These are phyloP conservation scores for Cicer bijugum DNA, from an alignment of 306 rosid genomes.

Conservation along the genomic window DNA sequence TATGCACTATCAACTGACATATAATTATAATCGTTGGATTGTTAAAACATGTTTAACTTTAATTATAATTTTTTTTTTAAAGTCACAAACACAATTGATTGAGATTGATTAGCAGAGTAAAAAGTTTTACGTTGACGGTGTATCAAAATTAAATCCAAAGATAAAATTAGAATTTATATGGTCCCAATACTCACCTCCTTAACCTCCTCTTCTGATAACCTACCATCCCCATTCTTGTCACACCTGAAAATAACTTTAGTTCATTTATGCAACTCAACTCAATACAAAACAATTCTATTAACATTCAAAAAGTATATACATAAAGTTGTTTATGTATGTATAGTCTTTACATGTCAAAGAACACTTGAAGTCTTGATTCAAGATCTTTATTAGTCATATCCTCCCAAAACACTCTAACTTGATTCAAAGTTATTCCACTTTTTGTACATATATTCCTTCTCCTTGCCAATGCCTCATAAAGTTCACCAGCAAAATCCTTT, in stretches of 20 bases:
- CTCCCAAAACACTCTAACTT: slow-evolving; percentile 75
- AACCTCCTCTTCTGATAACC: slow-evolving; percentile 86
- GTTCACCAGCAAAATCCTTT: slow-evolving; percentile 81
- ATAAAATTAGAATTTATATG: background rate
- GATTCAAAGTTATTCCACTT: slow-evolving; percentile 58
- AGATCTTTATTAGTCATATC: slow-evolving; percentile 77
- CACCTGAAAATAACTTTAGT: slow-evolving; percentile 62
- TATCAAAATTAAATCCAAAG: background rate
- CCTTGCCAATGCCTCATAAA: slow-evolving; percentile 75
- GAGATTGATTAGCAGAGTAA: too few species aligned
- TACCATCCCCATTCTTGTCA: slow-evolving; percentile 98
- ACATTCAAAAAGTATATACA: slow-evolving; percentile 8
- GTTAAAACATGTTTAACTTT: too few species aligned
- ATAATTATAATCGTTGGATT: too few species aligned
- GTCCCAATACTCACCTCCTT: slow-evolving; percentile 66
- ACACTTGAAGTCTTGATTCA: slow-evolving; percentile 82
- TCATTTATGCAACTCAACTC: slow-evolving; percentile 33
- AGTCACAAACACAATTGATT: too few species aligned
- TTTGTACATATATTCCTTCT: slow-evolving; percentile 50
- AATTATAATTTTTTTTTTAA: too few species aligned
- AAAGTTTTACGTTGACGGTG: too few species aligned
- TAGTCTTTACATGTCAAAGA: slow-evolving; percentile 80
- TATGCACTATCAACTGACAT: too few species aligned
- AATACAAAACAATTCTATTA: background rate
- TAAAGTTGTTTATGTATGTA: background rate